Base-by-base conservation (phyloP, 2,329 filamentous ascomycete species). In the Sarocladiaceae sp. region DNA sequence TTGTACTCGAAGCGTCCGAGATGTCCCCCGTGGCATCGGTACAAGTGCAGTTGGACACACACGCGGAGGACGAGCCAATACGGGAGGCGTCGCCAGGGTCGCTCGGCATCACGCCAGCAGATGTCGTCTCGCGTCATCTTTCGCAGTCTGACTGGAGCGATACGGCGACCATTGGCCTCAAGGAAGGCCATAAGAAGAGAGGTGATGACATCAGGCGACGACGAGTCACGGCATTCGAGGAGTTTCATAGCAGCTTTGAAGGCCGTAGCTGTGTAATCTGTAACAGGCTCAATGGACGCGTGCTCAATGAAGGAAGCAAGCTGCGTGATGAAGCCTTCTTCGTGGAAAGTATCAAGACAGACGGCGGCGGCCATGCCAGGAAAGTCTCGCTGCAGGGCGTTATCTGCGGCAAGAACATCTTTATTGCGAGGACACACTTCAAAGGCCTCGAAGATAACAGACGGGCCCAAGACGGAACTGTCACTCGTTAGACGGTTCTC, bases 71-170 rank as follows among this genome's bases (percentile, higher is more conserved):
- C 62, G 0, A 87, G 69, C 74, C 80, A 87, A 42, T 75, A 69
- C 0, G 82, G 70, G 2, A 72, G 72, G 29, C 83, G 65, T 15
- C 82, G 67, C 82, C 82, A 87, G 0, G 81, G 81, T 0, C 65
- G 55, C 1, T 68, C 58, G 0, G 68, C 64, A 1, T 69, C 55
- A 1, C 60, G 54, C 55, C 76, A 71, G 11, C 67, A 68, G 0
- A 83, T 72, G n/a, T 83, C 80, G 41, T 86, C 83, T 0, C 77
- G 68, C 0, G 85, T 69, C 2, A 53, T 68, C 55, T 87, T 87
- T 1, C 66, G 63, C 1, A 83, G 55, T 0, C 67, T 20, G 0
- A 60, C 53, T 0, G 70, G 61, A 2, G 59, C 47, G 1, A 65
- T 47, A 0, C 62, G 55, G 0, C 56, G 48, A 0, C 82, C 82